Base-by-base conservation (phyloP, 2,329 filamentous ascomycete species). In the Aureobasidium uvarum region DNA sequence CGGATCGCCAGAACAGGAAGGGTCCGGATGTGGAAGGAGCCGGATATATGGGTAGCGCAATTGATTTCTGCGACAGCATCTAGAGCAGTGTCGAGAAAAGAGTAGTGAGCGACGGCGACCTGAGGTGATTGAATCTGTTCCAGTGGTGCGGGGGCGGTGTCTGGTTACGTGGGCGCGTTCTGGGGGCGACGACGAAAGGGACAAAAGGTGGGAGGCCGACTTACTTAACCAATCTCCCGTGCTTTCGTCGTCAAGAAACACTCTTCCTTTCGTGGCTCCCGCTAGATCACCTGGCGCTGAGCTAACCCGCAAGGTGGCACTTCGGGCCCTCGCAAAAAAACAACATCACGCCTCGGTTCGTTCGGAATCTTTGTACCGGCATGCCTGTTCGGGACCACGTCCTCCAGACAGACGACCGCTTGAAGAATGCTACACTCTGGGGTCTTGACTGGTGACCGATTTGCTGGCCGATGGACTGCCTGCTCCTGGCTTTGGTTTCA, bases 171-270 rank as follows among this genome's bases (percentile, higher is more conserved):
- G 46, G 38, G 45, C 23, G 45, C 36, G 59, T 48, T 43, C 25
- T 59, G 59, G 59, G 46, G 46, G 43, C 56, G 45, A 46, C 56
- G 45, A 46, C 23, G 48, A 62, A 41, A 33, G 45, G 58, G 43
- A 62, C 46, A 54, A 45, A 63, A 63, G 60, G 46, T 63, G 48
- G 36, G 60, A 52, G 60, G 60, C 60, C 60, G 60, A 38, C 60
- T 43, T 39, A 36, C 33, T 41, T 38, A 54, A 54, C 38, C 46
- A 63, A 62, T 62, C 59, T 62, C 59, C 59, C 46, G 59, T n/a
- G 56, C 39, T 33, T 54, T 23, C 48, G 58, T 62, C 58, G 58
- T 62, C 43, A 51, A 62, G 58, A 50, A 36, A 55, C 51, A 23
- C 43, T 62, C 58, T 48, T 41, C 45, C 43, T 51, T 62, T 63